These are phyloP conservation scores for Pseudogymnoascus sp. DNA, from an alignment of 2,329 filamentous ascomycete species.

Conservation along the genomic window DNA sequence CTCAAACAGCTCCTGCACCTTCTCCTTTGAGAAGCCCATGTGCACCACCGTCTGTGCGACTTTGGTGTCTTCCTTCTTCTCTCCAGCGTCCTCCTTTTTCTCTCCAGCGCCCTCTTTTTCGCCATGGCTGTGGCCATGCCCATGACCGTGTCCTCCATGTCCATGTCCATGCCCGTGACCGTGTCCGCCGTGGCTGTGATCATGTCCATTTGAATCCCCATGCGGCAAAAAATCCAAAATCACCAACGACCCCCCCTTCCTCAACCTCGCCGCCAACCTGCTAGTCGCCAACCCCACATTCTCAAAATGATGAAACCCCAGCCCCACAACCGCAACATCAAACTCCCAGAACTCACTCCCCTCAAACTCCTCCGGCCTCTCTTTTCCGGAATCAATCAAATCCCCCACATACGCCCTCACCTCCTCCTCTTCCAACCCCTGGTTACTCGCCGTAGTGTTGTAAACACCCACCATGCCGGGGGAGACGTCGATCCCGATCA, in stretches of 20 bases:
- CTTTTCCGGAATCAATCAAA: conserved; percentile 39
- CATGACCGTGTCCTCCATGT: conserved; percentile 16
- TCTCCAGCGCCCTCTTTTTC: conserved; percentile 5
- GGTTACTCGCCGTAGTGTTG: conserved; percentile 50
- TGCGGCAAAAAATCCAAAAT: conserved; percentile 61
- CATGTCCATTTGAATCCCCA: conserved; percentile 19
- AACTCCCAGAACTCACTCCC: conserved; percentile 58
- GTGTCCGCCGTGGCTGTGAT: conserved; percentile 15
- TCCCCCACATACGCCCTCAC: conserved; percentile 52
- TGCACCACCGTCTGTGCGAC: conserved; percentile 50
- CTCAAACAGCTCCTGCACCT: conserved; percentile 52
- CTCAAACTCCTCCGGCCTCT: conserved; percentile 46
- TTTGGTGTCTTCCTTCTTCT: conserved; percentile 12
- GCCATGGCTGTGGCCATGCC: conserved; percentile 19
- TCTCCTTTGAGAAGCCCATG: conserved; percentile 54
- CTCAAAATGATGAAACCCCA: conserved; percentile 60
- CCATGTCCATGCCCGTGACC: neutral
- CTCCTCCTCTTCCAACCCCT: conserved; percentile 43
- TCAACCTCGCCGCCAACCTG: conserved; percentile 52
- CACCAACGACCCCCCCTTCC: conserved; percentile 56
- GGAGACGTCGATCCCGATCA: conserved; percentile 62
- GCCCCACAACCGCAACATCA: conserved; percentile 55
- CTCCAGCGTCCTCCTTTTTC: neutral
- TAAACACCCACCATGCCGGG: conserved; percentile 61
- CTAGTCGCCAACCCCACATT: conserved; percentile 51